Percentiles rank a stretch among this genome's conserved stretches.
phyloP scores from a whole-genome alignment of 805 yeast species.

The Candida boleticola region DNA sequence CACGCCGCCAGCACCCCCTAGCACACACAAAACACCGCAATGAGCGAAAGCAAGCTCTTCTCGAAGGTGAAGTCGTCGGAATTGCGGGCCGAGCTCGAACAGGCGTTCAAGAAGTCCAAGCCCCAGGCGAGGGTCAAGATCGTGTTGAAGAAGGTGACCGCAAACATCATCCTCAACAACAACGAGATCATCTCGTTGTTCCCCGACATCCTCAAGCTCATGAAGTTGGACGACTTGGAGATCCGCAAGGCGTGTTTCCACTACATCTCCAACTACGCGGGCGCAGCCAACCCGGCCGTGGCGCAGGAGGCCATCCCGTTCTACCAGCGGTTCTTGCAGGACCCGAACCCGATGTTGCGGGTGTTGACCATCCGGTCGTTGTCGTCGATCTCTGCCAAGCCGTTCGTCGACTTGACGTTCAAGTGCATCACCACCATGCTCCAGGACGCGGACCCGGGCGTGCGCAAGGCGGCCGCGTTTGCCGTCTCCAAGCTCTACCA shows the following conservation, averaged over 20 bases:
- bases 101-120: slow-evolving; percentile 41
- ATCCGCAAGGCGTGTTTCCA: slow-evolving; percentile 69
- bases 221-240: slow-evolving; percentile 61
- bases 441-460: slow-evolving; percentile 51
- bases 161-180: slow-evolving; percentile 82
- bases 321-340: slow-evolving; percentile 49
- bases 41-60: slow-evolving; percentile 41
- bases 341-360: slow-evolving; percentile 47
- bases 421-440: slow-evolving; percentile 34
- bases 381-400: slow-evolving; percentile 54
- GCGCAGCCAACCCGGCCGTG: slow-evolving; percentile 50
- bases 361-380: slow-evolving; percentile 65
- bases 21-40: too few relatives aligned
- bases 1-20: not conserved
- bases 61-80: slow-evolving; percentile 39
- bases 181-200: slow-evolving; percentile 67
- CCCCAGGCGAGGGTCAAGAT: slow-evolving; percentile 35
- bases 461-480: slow-evolving; percentile 69
- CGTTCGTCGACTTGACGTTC: slow-evolving; percentile 48
- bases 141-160: slow-evolving; percentile 66
- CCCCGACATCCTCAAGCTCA: slow-evolving; percentile 58
- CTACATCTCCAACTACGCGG: slow-evolving; percentile 60
- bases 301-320: slow-evolving; percentile 49
- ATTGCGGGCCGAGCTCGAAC: slow-evolving; percentile 40
- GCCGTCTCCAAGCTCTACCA: slow-evolving; percentile 68